A percentile compares a stretch with the other conserved stretches of the same genome.
These are phyloP conservation scores for Barbatosphaeria neglecta DNA, from an alignment of 495 filamentous ascomycete genomes.

Conservation along the genomic window DNA sequence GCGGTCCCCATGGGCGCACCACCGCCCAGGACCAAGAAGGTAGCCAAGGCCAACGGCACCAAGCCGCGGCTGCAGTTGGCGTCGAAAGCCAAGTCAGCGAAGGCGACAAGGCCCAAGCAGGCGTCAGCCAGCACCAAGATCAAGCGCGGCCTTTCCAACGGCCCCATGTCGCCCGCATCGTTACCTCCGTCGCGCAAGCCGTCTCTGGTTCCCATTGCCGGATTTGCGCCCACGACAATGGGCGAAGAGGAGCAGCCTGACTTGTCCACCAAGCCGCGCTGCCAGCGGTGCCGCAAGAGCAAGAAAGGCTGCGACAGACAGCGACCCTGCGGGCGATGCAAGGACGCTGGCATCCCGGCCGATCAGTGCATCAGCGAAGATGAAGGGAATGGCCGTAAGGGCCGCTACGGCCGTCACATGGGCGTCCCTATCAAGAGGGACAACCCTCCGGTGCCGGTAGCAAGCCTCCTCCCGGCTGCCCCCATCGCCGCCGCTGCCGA, in stretches of 20 bases:
- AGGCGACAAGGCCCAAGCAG: slow-evolving; percentile 30
- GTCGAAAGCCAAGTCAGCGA: slow-evolving; percentile 28
- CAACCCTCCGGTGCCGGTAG: slow-evolving; percentile 14
- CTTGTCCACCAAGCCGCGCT: slow-evolving; percentile 86
- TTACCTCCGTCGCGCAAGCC: slow-evolving; percentile 66
- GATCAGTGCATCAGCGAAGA: slow-evolving; percentile 95
- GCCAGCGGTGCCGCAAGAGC: slow-evolving; percentile 96
- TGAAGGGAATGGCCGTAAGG: slow-evolving; percentile 89
- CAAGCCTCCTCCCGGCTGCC: slow-evolving; percentile 26
- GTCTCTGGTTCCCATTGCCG: slow-evolving; percentile 60
- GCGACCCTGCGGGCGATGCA: slow-evolving; percentile 86
- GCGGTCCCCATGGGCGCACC: slow-evolving; percentile 20
- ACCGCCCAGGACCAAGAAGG: slow-evolving; percentile 28
- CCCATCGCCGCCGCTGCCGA: slow-evolving; percentile 17
- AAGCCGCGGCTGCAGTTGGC: slow-evolving; percentile 16
- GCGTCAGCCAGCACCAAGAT: slow-evolving; percentile 35
- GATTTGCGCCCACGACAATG: slow-evolving; percentile 46
- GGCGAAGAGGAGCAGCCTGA: slow-evolving; percentile 80
- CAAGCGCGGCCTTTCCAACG: slow-evolving; percentile 33
- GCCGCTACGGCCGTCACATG: slow-evolving; percentile 94
- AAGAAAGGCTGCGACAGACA: slow-evolving; percentile 98
- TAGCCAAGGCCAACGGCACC: slow-evolving; percentile 20
- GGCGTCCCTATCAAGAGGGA: slow-evolving; percentile 77
- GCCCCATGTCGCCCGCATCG: slow-evolving; percentile 60
- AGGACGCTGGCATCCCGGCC: slow-evolving; percentile 83